Base-by-base conservation (phyloP, 805 yeast species). In the Kuraishia borneana region DNA sequence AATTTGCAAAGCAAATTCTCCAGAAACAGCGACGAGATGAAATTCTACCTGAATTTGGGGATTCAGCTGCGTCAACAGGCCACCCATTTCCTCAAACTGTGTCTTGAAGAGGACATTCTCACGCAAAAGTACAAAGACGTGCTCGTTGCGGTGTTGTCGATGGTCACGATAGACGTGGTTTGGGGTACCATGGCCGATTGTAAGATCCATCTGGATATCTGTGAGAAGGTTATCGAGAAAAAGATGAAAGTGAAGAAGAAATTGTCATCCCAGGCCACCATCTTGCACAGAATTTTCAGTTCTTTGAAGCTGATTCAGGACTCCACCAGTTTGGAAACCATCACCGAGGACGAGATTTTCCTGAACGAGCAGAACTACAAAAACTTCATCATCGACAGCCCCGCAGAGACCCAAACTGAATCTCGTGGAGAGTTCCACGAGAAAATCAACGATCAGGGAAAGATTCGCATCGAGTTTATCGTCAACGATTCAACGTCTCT, bases 171-270 rank as follows among this genome's bases (percentile, higher is more conserved):
- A 34, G 95, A 85, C 56, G 77, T 83, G 34, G 88, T 83, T 12
- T 81, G 94, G 84, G 95, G 95, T 3, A 76, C 89, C 1, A 82
- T 83, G 88, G 77, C 81, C 36, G 92, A 82, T 43, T 83, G 94
- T 47, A 75, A 73, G 41, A 68, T 76, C 38, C 83, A 83, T 56
- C 62, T 85, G 35, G 70, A 74, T 36, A 73, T 85, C 45, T 82
- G 94, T 58, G 89, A 83, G 40, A 70, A 69, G 36, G 77, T 83
- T 37, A 78, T 85, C 18, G 70, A 73, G 22, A 69, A 74, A 43
- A 73, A 89, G 46, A 76, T 79, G 77, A 60, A 60, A 30, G 66
- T 62, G 35, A 73, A 85, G 48, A 72, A 77, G 44, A 72, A 70
- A 40, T 54, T 84, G 17, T 76, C 88, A 0, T 66, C 82, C 16